Percentiles rank a stretch among this genome's conserved stretches.
Conservation (phyloP, 2,329 filamentous ascomycete species). For the Beauveria pseudobassiana region DNA sequence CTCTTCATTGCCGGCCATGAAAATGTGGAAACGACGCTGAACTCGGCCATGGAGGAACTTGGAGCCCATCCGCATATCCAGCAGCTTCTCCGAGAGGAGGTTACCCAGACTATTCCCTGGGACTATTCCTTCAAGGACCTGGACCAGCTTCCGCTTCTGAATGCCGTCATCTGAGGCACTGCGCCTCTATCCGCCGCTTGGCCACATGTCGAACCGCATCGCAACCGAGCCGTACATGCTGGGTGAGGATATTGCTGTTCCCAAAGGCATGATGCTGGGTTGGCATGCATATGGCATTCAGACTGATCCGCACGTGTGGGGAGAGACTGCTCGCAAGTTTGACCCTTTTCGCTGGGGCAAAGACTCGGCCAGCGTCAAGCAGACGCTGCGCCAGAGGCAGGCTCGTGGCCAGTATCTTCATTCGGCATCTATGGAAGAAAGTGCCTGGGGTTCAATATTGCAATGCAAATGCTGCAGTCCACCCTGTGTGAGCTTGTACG, state of each 20-base stretch:
- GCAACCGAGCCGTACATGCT: background rate
- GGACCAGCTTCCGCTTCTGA: background rate
- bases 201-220: background rate
- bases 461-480: background rate
- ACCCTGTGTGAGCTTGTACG: slow-evolving; percentile 3
- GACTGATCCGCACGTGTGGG: slow-evolving; percentile 1
- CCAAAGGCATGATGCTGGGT: background rate
- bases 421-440: background rate
- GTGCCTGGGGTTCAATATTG: background rate
- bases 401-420: background rate
- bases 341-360: background rate
- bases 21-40: slow-evolving; percentile 1
- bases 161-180: slow-evolving; percentile 4
- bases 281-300: slow-evolving; percentile 5
- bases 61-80: background rate
- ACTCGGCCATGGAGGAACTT: slow-evolving; percentile 2
- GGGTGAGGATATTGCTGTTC: background rate
- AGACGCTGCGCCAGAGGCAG: slow-evolving; percentile 1
- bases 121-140: background rate
- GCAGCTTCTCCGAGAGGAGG: background rate
- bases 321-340: background rate
- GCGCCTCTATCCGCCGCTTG: slow-evolving; percentile 4
- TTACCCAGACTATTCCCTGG: background rate
- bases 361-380: background rate
- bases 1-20: slow-evolving; percentile 5